phyloP scores from a whole-genome alignment of 352 stramenopile species.

The Pythium brassicae region DNA sequence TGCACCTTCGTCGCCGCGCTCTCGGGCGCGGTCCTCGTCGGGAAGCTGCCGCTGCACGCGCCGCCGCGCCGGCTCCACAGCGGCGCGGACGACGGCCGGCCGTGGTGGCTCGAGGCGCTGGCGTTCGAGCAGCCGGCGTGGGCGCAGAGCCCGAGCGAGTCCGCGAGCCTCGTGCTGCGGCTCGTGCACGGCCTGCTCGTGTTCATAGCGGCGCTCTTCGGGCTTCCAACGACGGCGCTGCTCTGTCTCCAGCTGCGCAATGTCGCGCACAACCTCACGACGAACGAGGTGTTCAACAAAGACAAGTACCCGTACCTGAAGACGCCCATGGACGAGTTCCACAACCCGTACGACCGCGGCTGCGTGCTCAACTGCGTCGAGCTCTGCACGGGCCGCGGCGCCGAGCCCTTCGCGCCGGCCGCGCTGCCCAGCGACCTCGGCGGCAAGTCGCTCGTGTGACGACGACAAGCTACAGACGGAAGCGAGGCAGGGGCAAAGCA shows the following conservation, averaged over 20 bases:
- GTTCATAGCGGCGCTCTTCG: constrained; percentile 59
- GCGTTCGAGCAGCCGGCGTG: constrained; percentile 9
- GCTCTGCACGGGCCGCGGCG: constrained; percentile 25
- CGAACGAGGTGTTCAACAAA: constrained; percentile 88
- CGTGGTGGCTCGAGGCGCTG: constrained; percentile 13
- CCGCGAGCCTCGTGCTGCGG: constrained; percentile 42
- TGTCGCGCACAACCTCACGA: constrained; percentile 66
- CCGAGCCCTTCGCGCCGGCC: background rate
- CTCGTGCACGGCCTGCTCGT: constrained; percentile 50
- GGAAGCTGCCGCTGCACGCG: constrained; percentile 34
- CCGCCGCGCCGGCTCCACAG: constrained; percentile 6
- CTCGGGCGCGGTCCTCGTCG: constrained; percentile 46
- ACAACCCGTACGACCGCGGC: constrained; percentile 72
- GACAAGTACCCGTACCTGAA: constrained; percentile 86
- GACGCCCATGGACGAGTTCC: constrained; percentile 71
- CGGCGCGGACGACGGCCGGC: background rate
- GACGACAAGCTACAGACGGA: background rate
- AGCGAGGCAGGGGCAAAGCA: background rate
- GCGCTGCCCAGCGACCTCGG: background rate
- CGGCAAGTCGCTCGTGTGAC: background rate
- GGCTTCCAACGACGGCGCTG: constrained; percentile 56
- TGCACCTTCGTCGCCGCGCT: constrained; percentile 41
- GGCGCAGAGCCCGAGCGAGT: constrained; percentile 5
- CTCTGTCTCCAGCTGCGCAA: constrained; percentile 71
- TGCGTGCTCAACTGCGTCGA: constrained; percentile 55